Percentiles rank a stretch among this genome's conserved stretches.
Conservation (phyloP, 257 asterid genomes). For the Nicotiana undulata region DNA sequence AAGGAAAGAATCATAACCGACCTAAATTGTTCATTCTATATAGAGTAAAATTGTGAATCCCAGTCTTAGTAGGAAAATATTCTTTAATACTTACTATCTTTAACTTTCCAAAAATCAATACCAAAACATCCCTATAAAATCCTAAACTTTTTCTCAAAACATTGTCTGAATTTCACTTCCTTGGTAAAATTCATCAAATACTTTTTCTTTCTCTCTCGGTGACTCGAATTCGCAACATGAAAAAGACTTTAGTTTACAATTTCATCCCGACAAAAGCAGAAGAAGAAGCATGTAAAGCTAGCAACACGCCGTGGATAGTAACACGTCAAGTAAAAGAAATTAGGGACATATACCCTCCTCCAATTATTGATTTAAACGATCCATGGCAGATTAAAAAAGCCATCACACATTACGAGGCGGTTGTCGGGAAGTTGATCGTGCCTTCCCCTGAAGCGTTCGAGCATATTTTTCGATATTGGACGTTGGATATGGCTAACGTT, state of each 20-base stretch:
- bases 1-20: too few relatives aligned
- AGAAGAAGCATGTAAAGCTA: conserved; percentile 14
- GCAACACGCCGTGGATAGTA: background rate
- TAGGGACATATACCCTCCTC: conserved; percentile 27
- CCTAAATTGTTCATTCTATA: too few relatives aligned
- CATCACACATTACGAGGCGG: background rate
- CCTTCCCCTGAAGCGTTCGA: conserved; percentile 33
- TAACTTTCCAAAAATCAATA: background rate
- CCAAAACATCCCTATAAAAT: background rate
- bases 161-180: too few relatives aligned
- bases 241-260: conserved; percentile 34
- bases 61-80: background rate
- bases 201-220: too few relatives aligned
- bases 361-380: conserved; percentile 7
- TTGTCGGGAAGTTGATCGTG: conserved; percentile 4
- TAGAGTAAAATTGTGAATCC: too few relatives aligned
- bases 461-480: conserved; percentile 43
- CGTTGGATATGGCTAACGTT: conserved; percentile 24
- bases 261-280: conserved; percentile 30
- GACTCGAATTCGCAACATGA: background rate
- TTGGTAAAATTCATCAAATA: too few relatives aligned
- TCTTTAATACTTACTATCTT: background rate
- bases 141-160: background rate
- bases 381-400: conserved; percentile 46
- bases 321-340: conserved; percentile 39